Evolutionary conservation across 148 eudicot species (phyloP).

Genomic region (Dianthus caryophyllus): DNA sequence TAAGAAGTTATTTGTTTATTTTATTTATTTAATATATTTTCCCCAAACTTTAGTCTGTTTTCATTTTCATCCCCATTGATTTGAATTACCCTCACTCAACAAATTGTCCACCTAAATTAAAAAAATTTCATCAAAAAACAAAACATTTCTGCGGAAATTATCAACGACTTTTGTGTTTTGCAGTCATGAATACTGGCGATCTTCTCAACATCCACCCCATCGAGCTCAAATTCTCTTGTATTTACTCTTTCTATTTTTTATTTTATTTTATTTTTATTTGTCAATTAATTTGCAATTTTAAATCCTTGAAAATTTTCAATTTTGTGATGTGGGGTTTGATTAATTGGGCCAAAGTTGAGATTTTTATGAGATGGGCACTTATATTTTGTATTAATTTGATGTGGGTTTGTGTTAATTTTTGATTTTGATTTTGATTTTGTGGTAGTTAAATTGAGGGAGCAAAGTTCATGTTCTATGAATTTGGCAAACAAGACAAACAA

Average conservation of each 20-base stretch:
- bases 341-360: conserved; percentile 2
- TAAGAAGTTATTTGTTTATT: too few relatives aligned
- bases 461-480: conserved; percentile 55
- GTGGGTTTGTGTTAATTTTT: conserved; percentile 16
- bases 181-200: conserved; percentile 54
- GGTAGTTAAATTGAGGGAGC: conserved; percentile 60
- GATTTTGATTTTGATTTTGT: neutral
- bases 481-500: conserved; percentile 52
- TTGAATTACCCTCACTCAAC: neutral
- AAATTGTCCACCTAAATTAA: neutral
- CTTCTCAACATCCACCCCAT: conserved; percentile 54
- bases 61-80: too few relatives aligned
- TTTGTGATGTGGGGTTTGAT: conserved; percentile 9
- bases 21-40: too few relatives aligned
- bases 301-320: conserved; percentile 14
- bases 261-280: conserved; percentile 13
- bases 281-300: conserved; percentile 1
- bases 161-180: neutral
- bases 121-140: neutral
- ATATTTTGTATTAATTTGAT: conserved; percentile 14
- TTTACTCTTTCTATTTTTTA: conserved; percentile 17
- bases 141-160: neutral
- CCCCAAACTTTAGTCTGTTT: too few relatives aligned
- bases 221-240: conserved; percentile 68
- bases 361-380: conserved; percentile 13